Evolutionary conservation across 192 early-diverging fungal genomes (phyloP).

Genomic region (Coemansia sp.): DNA sequence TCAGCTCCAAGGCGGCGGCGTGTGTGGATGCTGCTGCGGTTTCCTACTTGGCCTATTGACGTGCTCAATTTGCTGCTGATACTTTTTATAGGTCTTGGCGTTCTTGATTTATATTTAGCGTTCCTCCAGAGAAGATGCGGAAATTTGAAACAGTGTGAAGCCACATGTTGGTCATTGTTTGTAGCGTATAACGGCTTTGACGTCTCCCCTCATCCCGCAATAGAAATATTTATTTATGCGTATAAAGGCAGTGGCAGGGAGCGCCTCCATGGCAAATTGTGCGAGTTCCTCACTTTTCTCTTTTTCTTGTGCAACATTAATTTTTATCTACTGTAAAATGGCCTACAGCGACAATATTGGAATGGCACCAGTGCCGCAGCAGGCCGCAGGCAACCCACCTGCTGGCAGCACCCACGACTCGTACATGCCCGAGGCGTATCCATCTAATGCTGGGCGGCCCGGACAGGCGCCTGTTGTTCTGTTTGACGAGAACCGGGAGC

Average conservation of each 20-base stretch:
- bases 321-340: background rate
- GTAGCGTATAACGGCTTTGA: background rate
- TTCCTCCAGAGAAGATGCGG: background rate
- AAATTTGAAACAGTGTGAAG: background rate
- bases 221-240: background rate
- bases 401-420: background rate
- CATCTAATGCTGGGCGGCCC: background rate
- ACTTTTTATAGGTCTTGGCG: background rate
- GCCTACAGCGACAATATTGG: background rate
- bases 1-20: slow-evolving; percentile 1
- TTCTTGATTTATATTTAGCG: background rate
- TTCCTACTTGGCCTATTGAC: slow-evolving; percentile 1
- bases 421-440: background rate
- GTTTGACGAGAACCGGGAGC: background rate
- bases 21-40: background rate
- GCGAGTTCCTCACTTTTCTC: background rate
- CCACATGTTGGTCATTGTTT: background rate
- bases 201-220: background rate
- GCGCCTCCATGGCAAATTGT: background rate
- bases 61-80: background rate
- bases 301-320: background rate
- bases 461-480: slow-evolving; percentile 1
- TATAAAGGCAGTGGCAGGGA: background rate
- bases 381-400: background rate
- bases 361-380: background rate